Conservation (phyloP, 495 filamentous ascomycete genomes). For the Penicillium herquei region DNA sequence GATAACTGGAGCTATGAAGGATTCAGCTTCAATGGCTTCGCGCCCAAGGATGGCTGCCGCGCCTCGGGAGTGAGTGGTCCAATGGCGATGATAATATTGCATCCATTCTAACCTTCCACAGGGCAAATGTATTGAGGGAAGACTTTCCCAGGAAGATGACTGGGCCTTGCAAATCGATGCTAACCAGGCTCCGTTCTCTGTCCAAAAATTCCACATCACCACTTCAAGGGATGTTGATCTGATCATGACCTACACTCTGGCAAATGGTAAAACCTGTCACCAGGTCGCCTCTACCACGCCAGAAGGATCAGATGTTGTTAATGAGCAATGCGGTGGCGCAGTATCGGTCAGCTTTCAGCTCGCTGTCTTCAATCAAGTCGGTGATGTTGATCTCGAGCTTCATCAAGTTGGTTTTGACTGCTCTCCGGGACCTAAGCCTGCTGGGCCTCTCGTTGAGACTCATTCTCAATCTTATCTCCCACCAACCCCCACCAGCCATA, state of each 20-base stretch:
- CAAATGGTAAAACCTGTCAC: constrained; percentile 74
- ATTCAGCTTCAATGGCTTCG: constrained; percentile 71
- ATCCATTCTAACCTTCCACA: constrained; percentile 8
- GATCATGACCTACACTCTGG: constrained; percentile 80
- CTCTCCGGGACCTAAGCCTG: constrained; percentile 40
- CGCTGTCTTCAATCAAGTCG: constrained; percentile 52
- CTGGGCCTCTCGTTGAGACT: not conserved
- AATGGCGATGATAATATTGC: not conserved
- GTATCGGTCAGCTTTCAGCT: constrained; percentile 72
- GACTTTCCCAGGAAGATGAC: constrained; percentile 39
- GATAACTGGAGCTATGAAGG: constrained; percentile 61
- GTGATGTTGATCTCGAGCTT: constrained; percentile 67
- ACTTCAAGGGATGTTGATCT: constrained; percentile 71
- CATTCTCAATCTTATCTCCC: constrained; percentile 8
- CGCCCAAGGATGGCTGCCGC: constrained; percentile 54
- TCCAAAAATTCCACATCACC: constrained; percentile 67
- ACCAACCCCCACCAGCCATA: not conserved
- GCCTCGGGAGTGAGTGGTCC: constrained; percentile 36
- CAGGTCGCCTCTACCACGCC: constrained; percentile 63
- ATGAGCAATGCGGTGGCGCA: constrained; percentile 89
- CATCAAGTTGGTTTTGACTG: constrained; percentile 81
- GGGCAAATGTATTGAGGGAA: constrained; percentile 67
- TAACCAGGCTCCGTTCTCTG: constrained; percentile 65
- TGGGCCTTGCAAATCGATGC: constrained; percentile 46
- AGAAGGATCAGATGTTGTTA: constrained; percentile 64